These are phyloP conservation scores for Microstegium vimineum DNA, from an alignment of 176 grass and related monocot species.

Conservation along the genomic window DNA sequence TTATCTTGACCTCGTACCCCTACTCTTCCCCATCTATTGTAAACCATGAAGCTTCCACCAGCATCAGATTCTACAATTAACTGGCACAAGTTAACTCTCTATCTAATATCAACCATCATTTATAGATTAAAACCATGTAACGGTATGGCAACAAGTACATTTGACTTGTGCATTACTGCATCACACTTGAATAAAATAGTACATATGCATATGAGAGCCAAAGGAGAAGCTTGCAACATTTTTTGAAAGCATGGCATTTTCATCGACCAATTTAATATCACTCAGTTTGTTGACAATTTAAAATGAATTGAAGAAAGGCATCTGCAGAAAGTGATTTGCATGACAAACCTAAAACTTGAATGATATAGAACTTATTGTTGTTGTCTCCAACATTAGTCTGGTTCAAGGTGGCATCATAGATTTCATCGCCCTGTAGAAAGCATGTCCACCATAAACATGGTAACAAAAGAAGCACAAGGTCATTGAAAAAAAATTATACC, in stretches of 20 bases:
- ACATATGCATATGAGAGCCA: not conserved
- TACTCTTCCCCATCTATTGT: slow-evolving; percentile 97
- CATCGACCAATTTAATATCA: slow-evolving; percentile 13
- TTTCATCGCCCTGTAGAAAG: slow-evolving; percentile 71
- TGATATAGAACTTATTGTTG: slow-evolving; percentile 93
- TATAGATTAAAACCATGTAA: not conserved
- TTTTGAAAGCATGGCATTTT: slow-evolving; percentile 7
- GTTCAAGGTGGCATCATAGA: slow-evolving; percentile 91
- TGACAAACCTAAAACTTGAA: slow-evolving; percentile 88
- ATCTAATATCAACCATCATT: slow-evolving; percentile 10
- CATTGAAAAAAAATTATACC: not conserved
- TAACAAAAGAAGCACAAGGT: not conserved
- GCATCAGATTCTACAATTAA: slow-evolving; percentile 76
- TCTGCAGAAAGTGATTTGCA: slow-evolving; percentile 7
- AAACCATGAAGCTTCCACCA: slow-evolving; percentile 75
- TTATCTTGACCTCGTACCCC: slow-evolving; percentile 78
- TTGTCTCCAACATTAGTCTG: slow-evolving; percentile 87
- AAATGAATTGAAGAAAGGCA: not conserved
- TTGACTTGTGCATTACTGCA: not conserved
- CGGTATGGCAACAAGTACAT: not conserved
- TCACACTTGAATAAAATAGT: not conserved
- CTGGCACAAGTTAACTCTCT: not conserved
- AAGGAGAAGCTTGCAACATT: slow-evolving; percentile 17
- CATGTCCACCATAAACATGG: slow-evolving; percentile 1
- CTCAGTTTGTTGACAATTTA: not conserved